Evolutionary conservation across 441 rosid species (phyloP), one percentile per base, ranked within the genome.

Genomic region (Aquilaria agallochum): DNA sequence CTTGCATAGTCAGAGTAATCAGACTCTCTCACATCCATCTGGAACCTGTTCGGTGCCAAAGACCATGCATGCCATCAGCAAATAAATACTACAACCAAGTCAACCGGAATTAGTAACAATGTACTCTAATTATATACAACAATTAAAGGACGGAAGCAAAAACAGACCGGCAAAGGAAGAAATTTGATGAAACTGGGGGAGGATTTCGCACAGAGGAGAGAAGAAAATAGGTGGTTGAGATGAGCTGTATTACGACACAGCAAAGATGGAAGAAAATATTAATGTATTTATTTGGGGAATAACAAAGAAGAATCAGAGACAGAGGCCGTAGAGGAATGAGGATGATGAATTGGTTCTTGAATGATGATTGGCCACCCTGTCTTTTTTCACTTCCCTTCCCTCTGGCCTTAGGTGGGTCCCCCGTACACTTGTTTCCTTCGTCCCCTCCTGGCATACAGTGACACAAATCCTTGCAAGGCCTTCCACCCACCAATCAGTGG

Each of bases 11-110:
- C 78, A 56, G 66, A 64, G n/a, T 60, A 66, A 40, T 67, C 78
- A 56, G 66, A 64, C n/a, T 60, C 80, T 59, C 65, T 69, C 60
- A 75, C 67, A 14, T 70, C 86, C 92, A 83, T 84, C 33, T 11
- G 20, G 0, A 10, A 60, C 60, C 65, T 70, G 68, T 60, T 59
- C 27, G 27, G 27, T 20, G 27, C 27, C 27, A 20, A 20, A 20
- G 27, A 20, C 27, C 27, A 20, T 20, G 27, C 27, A 20, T 20
- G 27, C 52, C 59, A 63, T 33, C 50, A 11, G 12, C 6, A 40
- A 40, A 40, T 20, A 20, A 20, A 20, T 20, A 9, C 44, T 5
- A 40, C 1, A 40, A 40, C 44, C 44, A 40, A 40, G 44, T 7
- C 27, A 20, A 20, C 27, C 27, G 27, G 27, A 36, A 36, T 4